Percentiles rank a stretch among this genome's conserved stretches.
Conservation (phyloP, 495 filamentous ascomycete genomes). For the Xeromyces bisporus region DNA sequence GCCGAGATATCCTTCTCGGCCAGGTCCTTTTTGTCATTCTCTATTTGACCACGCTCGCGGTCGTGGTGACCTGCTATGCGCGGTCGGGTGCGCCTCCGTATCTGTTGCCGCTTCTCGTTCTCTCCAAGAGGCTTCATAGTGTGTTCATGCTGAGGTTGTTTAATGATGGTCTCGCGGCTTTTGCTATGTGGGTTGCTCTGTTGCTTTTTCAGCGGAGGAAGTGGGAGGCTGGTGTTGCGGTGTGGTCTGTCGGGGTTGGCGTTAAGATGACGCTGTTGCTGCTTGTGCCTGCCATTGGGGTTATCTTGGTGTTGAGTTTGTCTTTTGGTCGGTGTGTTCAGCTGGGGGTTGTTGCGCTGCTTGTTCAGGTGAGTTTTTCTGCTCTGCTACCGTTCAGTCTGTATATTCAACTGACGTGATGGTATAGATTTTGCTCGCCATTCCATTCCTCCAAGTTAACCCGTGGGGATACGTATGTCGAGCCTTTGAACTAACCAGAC, state of each 20-base stretch:
- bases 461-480: constrained; percentile 53
- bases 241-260: constrained; percentile 64
- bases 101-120: constrained; percentile 67
- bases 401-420: constrained; percentile 2
- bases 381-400: too few relatives aligned
- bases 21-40: constrained; percentile 65
- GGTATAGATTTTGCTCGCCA: constrained; percentile 41
- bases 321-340: constrained; percentile 44
- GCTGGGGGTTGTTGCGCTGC: constrained; percentile 50
- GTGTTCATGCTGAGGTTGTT: constrained; percentile 85
- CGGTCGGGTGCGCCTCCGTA: constrained; percentile 70
- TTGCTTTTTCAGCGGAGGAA: constrained; percentile 52
- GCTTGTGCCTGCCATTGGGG: constrained; percentile 58
- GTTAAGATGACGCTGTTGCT: constrained; percentile 89
- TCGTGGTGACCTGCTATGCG: constrained; percentile 73
- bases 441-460: constrained; percentile 58
- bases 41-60: constrained; percentile 54
- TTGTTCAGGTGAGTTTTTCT: constrained; percentile 43
- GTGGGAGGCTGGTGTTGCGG: constrained; percentile 53
- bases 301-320: constrained; percentile 52
- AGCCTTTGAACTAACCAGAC: constrained; percentile 77
- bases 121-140: constrained; percentile 87
- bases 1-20: constrained; percentile 57
- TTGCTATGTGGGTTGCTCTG: constrained; percentile 67
- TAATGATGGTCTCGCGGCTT: constrained; percentile 79